These are phyloP conservation scores for Lepraria neglecta DNA, from an alignment of 495 filamentous ascomycete genomes.

Conservation along the genomic window DNA sequence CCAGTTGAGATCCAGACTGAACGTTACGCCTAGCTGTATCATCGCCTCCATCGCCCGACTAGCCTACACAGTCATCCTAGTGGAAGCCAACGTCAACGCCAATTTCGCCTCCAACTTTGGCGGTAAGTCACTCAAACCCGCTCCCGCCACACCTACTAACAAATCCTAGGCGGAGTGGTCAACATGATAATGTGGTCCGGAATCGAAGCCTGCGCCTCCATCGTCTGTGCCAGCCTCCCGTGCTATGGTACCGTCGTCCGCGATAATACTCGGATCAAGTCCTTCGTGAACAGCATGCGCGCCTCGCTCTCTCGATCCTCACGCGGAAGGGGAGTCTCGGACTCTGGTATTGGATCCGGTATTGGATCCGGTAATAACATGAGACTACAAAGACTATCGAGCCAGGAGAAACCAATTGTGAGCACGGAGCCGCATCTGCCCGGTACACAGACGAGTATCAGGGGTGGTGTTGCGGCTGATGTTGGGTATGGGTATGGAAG, in stretches of 20 bases:
- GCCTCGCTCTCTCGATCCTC: not conserved
- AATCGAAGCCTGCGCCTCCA: slow-evolving; percentile 19
- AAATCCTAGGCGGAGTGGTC: not conserved
- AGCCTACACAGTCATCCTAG: slow-evolving; percentile 13
- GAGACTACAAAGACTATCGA: too few species aligned
- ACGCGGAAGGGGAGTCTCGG: not conserved
- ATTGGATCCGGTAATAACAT: too few species aligned
- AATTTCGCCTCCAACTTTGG: slow-evolving; percentile 10
- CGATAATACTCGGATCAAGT: not conserved
- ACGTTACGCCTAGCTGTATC: not conserved
- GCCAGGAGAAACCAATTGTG: not conserved
- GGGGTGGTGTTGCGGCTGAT: not conserved
- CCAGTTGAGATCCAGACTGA: not conserved
- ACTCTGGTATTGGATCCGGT: not conserved
- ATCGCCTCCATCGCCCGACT: slow-evolving; percentile 15
- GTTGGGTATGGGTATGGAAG: not conserved
- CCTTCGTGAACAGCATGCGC: not conserved
- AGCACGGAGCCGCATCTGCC: not conserved
- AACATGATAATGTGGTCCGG: slow-evolving; percentile 15
- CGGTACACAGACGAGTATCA: not conserved
- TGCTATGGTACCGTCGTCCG: not conserved
- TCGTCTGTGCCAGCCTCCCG: slow-evolving; percentile 13
- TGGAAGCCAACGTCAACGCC: slow-evolving; percentile 4
- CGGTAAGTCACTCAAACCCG: not conserved
- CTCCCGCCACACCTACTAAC: not conserved